Base-by-base conservation (phyloP, 2,329 filamentous ascomycete species). In the Bipolaris gigantea region DNA sequence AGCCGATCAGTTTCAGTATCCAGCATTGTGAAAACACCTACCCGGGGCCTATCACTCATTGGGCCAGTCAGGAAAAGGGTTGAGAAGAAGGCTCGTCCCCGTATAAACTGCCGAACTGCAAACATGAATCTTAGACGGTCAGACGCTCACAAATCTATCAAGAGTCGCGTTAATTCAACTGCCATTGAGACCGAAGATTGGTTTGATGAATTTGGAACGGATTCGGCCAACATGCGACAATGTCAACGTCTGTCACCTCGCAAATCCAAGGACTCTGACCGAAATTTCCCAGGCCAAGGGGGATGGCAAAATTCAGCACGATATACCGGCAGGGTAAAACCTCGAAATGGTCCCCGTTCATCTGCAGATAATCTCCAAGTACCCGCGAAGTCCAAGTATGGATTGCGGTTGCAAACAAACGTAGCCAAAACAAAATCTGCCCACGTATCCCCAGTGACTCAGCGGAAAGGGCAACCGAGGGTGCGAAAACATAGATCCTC, bases 21-120 rank as follows among this genome's bases (percentile, higher is more conserved):
- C 10, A 71, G 67, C 32, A 67, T 71, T 27, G 59, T 71, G 1
- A 66, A 64, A 18, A 71, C 68, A 9, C 68, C 68, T 15, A 70
- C 66, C 1, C 63, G 68, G 8, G 68, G 68, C 5, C 42, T 71
- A 1, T 69, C 67, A 11, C 58, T 70, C 1, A 62, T 70, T 16
- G 66, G 67, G 0, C 65, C 65, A n/a, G 62, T 70, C 1, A 40
- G 50, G 27, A 61, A 54, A 25, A 21, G 63, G 40, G 57, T 67
- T 1, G 59, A 56, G 11, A 69, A 67, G 44, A 47, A 30, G 21
- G 51, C 53, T 10, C 61, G 60, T 8, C 16, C 35, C n/a, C 52
- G 62, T 7, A 32, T 21, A 4, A 64, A 55, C 30, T 57, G 56
- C 11, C 62, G 59, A 16, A 25, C 25, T 3, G 25, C 46, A 1